These are phyloP conservation scores for Heritiera littoralis DNA, from an alignment of 345 rosid genomes.

Conservation along the genomic window DNA sequence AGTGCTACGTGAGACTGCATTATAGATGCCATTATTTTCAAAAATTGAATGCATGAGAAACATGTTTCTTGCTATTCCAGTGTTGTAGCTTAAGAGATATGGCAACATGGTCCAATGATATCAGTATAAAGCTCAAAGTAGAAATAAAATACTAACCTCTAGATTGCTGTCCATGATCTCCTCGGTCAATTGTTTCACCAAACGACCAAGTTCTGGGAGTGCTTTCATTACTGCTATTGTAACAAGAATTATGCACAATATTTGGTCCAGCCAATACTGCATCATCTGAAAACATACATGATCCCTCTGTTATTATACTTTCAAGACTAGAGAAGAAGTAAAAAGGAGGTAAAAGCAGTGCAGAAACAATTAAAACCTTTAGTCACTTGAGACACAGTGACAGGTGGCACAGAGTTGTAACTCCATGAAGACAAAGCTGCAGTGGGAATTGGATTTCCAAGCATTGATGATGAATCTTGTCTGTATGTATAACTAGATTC, in stretches of 20 bases:
- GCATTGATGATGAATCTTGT: conserved; percentile 50
- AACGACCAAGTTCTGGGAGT: conserved; percentile 39
- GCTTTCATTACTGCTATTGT: conserved; percentile 52
- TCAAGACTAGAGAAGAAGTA: neutral
- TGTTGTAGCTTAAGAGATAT: neutral
- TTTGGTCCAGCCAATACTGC: conserved; percentile 28
- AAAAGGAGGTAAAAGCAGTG: neutral
- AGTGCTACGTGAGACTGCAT: neutral
- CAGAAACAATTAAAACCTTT: conserved; percentile 41
- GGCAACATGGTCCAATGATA: conserved; percentile 1
- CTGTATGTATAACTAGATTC: conserved; percentile 46
- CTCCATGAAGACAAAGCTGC: conserved; percentile 57
- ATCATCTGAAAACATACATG: conserved; percentile 34
- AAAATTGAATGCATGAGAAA: neutral
- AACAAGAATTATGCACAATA: conserved; percentile 30
- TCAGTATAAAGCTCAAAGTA: conserved; percentile 6
- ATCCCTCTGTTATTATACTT: neutral
- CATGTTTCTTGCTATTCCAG: neutral
- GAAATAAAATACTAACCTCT: conserved; percentile 44
- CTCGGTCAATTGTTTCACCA: conserved; percentile 33
- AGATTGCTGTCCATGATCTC: conserved; percentile 32
- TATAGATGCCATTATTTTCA: neutral
- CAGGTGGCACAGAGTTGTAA: conserved; percentile 38
- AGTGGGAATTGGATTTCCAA: conserved; percentile 40
- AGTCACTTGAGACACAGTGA: conserved; percentile 33